A percentile compares a stretch with the other conserved stretches of the same genome.
Conservation (phyloP, 2,329 filamentous ascomycete species). For the Fusarium nisikadoi region DNA sequence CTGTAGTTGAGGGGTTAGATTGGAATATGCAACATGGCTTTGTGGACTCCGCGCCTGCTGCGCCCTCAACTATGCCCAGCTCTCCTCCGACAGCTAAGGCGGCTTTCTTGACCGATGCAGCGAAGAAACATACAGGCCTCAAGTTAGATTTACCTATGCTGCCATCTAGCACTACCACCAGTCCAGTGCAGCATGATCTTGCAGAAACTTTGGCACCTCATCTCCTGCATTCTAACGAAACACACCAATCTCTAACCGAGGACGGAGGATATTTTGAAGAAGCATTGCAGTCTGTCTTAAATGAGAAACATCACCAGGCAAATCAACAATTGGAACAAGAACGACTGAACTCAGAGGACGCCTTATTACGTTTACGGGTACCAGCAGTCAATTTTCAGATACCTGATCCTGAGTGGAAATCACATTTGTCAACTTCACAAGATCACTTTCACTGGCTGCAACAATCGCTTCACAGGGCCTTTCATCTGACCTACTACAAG, state of each 20-base stretch:
- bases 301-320: conserved; percentile 15
- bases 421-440: conserved; percentile 23
- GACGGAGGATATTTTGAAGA: conserved; percentile 38
- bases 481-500: neutral
- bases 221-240: neutral
- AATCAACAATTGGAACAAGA: conserved; percentile 44
- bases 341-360: conserved; percentile 39
- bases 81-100: conserved; percentile 15
- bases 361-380: conserved; percentile 44
- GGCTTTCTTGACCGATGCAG: neutral
- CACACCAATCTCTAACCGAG: neutral
- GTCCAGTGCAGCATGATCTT: neutral
- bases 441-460: conserved; percentile 44
- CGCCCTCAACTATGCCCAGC: conserved; percentile 17
- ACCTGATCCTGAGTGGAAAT: conserved; percentile 40
- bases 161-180: conserved; percentile 21
- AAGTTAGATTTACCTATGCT: conserved; percentile 42
- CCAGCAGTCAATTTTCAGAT: conserved; percentile 45
- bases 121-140: conserved; percentile 3
- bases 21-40: conserved; percentile 2
- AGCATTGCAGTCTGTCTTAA: conserved; percentile 37
- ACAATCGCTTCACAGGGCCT: neutral
- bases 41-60: conserved; percentile 37
- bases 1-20: conserved; percentile 7
- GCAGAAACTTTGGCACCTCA: neutral